Percentiles rank a stretch among this genome's conserved stretches.
phyloP scores from a whole-genome alignment of 1,139 yeast species.

The Arxiozyma bovina region DNA sequence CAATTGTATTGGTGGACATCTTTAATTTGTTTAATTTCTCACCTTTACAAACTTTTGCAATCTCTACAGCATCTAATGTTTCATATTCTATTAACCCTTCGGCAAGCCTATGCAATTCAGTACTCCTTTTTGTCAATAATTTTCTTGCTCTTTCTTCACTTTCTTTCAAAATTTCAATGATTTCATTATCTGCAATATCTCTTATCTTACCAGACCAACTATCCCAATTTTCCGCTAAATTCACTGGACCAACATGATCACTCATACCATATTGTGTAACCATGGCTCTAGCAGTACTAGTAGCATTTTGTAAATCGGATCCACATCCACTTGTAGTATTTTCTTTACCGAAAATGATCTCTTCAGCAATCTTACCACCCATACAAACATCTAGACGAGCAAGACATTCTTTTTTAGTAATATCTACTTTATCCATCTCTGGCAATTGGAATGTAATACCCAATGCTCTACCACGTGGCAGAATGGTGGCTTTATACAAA shows the following conservation, averaged over 20 bases:
- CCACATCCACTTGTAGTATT: constrained; percentile 94
- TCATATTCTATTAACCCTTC: constrained; percentile 92
- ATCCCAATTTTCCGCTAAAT: constrained; percentile 81
- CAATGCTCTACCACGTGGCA: constrained; percentile 93
- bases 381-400: constrained; percentile 93
- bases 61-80: constrained; percentile 85
- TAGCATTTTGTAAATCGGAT: constrained; percentile 81
- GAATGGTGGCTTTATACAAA: constrained; percentile 88
- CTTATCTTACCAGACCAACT: constrained; percentile 86
- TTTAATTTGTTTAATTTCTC: constrained; percentile 60
- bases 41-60: constrained; percentile 77
- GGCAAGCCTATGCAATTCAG: constrained; percentile 82
- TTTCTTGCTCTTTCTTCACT: constrained; percentile 76
- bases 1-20: constrained; percentile 66
- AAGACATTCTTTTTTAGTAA: constrained; percentile 78
- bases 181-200: constrained; percentile 88
- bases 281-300: constrained; percentile 92
- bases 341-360: constrained; percentile 79
- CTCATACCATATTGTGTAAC: constrained; percentile 96
- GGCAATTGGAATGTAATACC: constrained; percentile 97
- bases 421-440: constrained; percentile 95
- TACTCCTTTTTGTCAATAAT: constrained; percentile 49
- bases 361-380: constrained; percentile 99
- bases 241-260: constrained; percentile 85
- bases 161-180: constrained; percentile 58